Percentiles rank a stretch among this genome's conserved stretches.
Evolutionary conservation across 164 flowering plant genomes (phyloP).

Genomic region (Sedum album): DNA sequence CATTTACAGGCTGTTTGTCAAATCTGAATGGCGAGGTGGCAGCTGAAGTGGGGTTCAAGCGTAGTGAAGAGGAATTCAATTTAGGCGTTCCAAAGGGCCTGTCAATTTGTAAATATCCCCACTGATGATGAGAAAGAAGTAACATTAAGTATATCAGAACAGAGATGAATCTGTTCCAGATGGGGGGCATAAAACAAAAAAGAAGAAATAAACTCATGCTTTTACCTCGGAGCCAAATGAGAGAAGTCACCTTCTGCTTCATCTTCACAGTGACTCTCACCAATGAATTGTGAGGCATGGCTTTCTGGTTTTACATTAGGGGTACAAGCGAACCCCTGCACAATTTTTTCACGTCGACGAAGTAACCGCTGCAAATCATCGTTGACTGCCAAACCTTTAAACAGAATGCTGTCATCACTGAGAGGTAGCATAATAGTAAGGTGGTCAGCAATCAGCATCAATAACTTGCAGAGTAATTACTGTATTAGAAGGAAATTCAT

Average conservation of each 20-base stretch:
- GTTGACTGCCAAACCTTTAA: slow-evolving; percentile 75
- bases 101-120: no score
- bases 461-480: not conserved
- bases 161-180: no score
- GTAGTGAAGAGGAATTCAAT: no score
- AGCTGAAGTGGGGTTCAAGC: no score
- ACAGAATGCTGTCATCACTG: slow-evolving; percentile 85
- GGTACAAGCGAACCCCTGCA: slow-evolving; percentile 33
- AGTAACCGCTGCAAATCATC: slow-evolving; percentile 84
- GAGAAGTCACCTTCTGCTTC: slow-evolving; percentile 87
- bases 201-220: not conserved
- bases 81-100: no score
- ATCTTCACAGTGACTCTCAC: slow-evolving; percentile 78
- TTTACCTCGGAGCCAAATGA: slow-evolving; percentile 72
- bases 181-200: no score
- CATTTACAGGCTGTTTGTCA: no score
- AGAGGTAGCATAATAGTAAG: slow-evolving; percentile 14
- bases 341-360: slow-evolving; percentile 57
- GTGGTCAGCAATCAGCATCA: slow-evolving; percentile 4
- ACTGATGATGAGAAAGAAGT: no score
- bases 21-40: no score
- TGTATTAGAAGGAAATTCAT: not conserved
- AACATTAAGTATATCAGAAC: no score
- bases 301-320: slow-evolving; percentile 20
- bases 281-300: slow-evolving; percentile 45